Base-by-base conservation (phyloP, 345 rosid species). In the Syzygium grande region DNA sequence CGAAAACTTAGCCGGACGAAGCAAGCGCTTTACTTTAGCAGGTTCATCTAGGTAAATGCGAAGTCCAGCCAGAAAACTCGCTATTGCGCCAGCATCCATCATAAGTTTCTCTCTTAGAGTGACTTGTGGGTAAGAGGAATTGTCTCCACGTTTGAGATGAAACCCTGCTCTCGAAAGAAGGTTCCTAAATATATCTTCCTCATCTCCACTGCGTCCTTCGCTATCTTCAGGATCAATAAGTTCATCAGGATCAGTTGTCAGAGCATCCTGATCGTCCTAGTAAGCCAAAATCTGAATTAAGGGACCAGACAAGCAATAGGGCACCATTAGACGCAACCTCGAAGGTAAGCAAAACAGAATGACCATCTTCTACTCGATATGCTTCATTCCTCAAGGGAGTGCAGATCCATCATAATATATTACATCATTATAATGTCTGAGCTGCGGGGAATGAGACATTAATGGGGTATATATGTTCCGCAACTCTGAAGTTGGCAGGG, bases 241-340 rank as follows among this genome's bases (percentile, higher is more conserved):
- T 87, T 98, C 99, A 92, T 98, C 99, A 89, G 99, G 99, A 94
- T 98, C 99, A 61, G 99, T 98, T 85, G 99, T 96, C 92, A 98
- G 90, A 89, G 98, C 98, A 90, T 98, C 99, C 92, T 95, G 99
- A 90, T 97, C 99, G 86, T 98, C 99, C 89, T 98, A 99, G 68
- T 97, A 98, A 84, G 99, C 99, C 90, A 95, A 89, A 88, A 98
- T 99, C 99, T 98, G 91, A 89, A 53, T 88, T 84, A 88, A 90
- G 65, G 86, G 88, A 83, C 84, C 86, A 56, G 43, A 55, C 73
- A 85, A 6, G 73, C 25, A 53, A 53, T 22, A 23, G 85, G 85
- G 53, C 65, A 23, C 84, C 61, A 23, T 73, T 77, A 84, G 90
- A 29, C 61, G 49, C 34, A 51, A 65, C 86, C 86, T 7, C 51